These are phyloP conservation scores for Annulohypoxylon nitens DNA, from an alignment of 495 filamentous ascomycete genomes.

Conservation along the genomic window DNA sequence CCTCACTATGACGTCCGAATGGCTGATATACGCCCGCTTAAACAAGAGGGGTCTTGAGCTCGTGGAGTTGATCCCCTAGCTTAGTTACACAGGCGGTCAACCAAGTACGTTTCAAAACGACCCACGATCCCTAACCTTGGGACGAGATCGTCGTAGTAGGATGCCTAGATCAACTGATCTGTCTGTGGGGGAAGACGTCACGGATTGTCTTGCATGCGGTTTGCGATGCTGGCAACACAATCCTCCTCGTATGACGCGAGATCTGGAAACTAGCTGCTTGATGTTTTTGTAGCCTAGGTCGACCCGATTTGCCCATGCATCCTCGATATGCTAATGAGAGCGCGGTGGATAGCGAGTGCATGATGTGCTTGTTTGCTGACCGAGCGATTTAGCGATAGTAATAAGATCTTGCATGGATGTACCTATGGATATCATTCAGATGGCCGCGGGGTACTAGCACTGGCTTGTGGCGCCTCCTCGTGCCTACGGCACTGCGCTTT, in stretches of 20 bases:
- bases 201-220: not conserved
- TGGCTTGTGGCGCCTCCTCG: too few relatives aligned
- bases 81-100: conserved; percentile 23
- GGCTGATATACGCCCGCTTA: conserved; percentile 36
- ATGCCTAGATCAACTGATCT: conserved; percentile 28
- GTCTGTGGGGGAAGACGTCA: conserved; percentile 14
- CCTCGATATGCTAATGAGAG: conserved; percentile 1
- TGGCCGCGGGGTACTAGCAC: not conserved
- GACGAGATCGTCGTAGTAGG: conserved; percentile 16
- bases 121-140: conserved; percentile 37
- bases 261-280: conserved; percentile 12
- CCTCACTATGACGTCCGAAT: conserved; percentile 26
- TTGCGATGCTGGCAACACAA: conserved; percentile 1
- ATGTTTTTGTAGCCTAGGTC: not conserved
- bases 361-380: conserved; percentile 15
- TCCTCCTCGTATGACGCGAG: conserved; percentile 9
- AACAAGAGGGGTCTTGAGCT: conserved; percentile 20
- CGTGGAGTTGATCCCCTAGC: conserved; percentile 3
- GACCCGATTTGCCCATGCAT: not conserved
- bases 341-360: not conserved
- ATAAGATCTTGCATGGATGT: conserved; percentile 18
- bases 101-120: conserved; percentile 27
- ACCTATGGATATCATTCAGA: too few relatives aligned
- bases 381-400: not conserved
- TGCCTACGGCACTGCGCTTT: too few relatives aligned